Evolutionary conservation across 208 protist species (phyloP).

Genomic region (Vickermania ingenoplastis): DNA sequence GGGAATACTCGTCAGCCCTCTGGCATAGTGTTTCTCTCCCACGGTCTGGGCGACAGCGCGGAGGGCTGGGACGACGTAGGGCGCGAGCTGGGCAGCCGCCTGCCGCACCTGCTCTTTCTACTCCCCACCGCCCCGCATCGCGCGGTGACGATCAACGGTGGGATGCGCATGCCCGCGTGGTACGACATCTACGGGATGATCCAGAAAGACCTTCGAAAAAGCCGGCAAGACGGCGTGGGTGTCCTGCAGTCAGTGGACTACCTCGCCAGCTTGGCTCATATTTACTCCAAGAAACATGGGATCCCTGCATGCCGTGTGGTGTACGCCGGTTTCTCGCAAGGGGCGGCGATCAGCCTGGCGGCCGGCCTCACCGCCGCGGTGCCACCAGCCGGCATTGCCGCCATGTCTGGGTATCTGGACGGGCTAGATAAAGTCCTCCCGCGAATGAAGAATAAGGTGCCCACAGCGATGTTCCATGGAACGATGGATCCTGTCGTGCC

Average conservation of each 20-base stretch:
- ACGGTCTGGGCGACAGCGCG: slow-evolving; percentile 87
- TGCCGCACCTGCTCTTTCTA: slow-evolving; percentile 85
- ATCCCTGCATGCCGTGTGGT: slow-evolving; percentile 71
- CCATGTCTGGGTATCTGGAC: slow-evolving; percentile 75
- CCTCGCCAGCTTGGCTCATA: slow-evolving; percentile 52
- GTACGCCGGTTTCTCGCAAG: slow-evolving; percentile 91
- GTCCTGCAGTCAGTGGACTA: slow-evolving; percentile 60
- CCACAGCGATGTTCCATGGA: slow-evolving; percentile 72
- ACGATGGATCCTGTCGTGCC: slow-evolving; percentile 65
- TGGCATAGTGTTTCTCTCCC: slow-evolving; percentile 81
- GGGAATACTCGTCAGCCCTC: slow-evolving; percentile 60
- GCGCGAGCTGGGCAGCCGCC: slow-evolving; percentile 31
- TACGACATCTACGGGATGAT: slow-evolving; percentile 83
- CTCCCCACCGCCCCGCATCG: slow-evolving; percentile 80
- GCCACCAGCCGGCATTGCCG: slow-evolving; percentile 56
- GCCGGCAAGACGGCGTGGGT: slow-evolving; percentile 25
- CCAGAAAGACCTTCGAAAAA: slow-evolving; percentile 9
- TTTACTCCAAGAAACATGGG: slow-evolving; percentile 28
- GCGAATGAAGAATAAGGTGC: slow-evolving; percentile 15
- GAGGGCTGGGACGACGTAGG: slow-evolving; percentile 80
- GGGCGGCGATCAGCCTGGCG: slow-evolving; percentile 69
- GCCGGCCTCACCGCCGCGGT: slow-evolving; percentile 42
- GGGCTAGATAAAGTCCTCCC: slow-evolving; percentile 34
- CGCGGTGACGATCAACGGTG: slow-evolving; percentile 80
- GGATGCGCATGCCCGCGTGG: slow-evolving; percentile 85